Conservation (phyloP, 495 filamentous ascomycete genomes). For the Parmelia sp. region DNA sequence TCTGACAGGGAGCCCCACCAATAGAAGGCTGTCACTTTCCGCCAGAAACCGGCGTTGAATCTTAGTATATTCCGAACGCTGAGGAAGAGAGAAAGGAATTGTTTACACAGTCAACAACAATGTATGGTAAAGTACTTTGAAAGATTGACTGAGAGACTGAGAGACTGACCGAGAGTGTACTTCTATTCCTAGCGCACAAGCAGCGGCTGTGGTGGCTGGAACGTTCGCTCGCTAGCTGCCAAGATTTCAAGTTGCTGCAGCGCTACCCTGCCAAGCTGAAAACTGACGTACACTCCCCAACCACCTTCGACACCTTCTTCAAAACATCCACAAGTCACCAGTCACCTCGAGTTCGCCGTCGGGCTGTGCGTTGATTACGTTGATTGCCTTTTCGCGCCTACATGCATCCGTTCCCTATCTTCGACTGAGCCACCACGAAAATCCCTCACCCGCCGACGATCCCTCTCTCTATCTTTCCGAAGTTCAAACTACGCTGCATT, state of each 20-base stretch:
- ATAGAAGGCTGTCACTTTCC: too few species aligned
- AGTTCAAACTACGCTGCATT: neutral
- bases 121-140: too few species aligned
- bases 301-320: neutral
- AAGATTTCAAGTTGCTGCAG: neutral
- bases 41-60: too few species aligned
- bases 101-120: too few species aligned
- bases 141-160: too few species aligned
- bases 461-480: neutral
- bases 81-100: too few species aligned
- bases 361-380: slow-evolving; percentile 12
- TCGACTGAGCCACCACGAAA: neutral
- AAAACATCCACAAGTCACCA: neutral
- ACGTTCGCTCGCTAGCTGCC: neutral
- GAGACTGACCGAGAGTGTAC: too few species aligned
- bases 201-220: neutral
- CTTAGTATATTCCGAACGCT: too few species aligned
- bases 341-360: neutral
- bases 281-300: slow-evolving; percentile 11
- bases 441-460: slow-evolving; percentile 1
- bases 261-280: slow-evolving; percentile 11
- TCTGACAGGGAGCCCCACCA: too few species aligned
- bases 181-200: too few species aligned
- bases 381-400: slow-evolving; percentile 6
- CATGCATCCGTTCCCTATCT: neutral